Evolutionary conservation across 768 basidiomycete genomes (phyloP).

Genomic region (Harrya chromipes): DNA sequence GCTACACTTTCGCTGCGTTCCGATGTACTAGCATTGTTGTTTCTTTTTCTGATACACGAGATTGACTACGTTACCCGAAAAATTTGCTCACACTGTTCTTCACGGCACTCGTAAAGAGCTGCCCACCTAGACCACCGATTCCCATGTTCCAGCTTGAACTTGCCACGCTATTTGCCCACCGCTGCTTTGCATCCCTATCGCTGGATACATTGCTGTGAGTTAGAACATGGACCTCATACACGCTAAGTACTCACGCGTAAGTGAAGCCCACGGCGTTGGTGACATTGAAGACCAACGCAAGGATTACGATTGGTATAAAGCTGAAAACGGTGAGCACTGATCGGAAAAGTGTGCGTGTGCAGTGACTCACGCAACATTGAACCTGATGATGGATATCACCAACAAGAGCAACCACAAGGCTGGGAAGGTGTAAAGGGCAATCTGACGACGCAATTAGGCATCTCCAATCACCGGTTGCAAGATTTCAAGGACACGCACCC

Average conservation of each 20-base stretch:
- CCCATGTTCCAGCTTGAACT: slow-evolving; percentile 71
- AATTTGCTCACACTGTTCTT: slow-evolving; percentile 78
- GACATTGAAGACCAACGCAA: slow-evolving; percentile 94
- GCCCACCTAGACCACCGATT: slow-evolving; percentile 80
- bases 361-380: slow-evolving; percentile 74
- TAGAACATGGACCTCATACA: slow-evolving; percentile 1
- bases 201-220: slow-evolving; percentile 35
- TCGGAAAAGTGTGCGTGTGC: slow-evolving; percentile 2
- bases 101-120: slow-evolving; percentile 77
- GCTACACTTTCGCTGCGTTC: slow-evolving; percentile 13
- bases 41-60: slow-evolving; percentile 6
- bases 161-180: slow-evolving; percentile 78
- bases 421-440: slow-evolving; percentile 88
- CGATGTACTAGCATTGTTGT: slow-evolving; percentile 11
- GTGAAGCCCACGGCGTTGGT: slow-evolving; percentile 97
- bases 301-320: slow-evolving; percentile 90
- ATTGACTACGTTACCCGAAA: slow-evolving; percentile 45
- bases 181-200: slow-evolving; percentile 90
- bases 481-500: slow-evolving; percentile 49
- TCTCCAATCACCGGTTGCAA: slow-evolving; percentile 12
- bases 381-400: slow-evolving; percentile 85
- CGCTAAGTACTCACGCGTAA: slow-evolving; percentile 64
- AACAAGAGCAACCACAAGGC: slow-evolving; percentile 83
- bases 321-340: slow-evolving; percentile 38
- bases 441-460: slow-evolving; percentile 41